Conservation (phyloP, 139 green algal species). For the Nannochloris sp. region DNA sequence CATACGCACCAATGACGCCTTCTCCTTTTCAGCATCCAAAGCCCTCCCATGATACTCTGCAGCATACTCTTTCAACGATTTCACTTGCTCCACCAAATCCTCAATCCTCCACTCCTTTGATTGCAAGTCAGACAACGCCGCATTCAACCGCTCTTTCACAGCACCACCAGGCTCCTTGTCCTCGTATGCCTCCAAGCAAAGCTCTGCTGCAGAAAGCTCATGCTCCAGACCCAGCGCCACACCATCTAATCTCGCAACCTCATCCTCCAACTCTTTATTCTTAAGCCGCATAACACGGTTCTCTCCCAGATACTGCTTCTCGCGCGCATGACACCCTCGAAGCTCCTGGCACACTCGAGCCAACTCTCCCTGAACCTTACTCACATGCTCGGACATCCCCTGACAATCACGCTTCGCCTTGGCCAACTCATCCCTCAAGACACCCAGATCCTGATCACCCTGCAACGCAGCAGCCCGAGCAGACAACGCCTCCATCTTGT, state of each 20-base stretch:
- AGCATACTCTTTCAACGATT: constrained; percentile 1
- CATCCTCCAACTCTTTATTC: constrained; percentile 1
- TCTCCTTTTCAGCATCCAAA: background rate
- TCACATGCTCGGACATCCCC: constrained; percentile 8
- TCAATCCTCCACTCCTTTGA: constrained; percentile 21
- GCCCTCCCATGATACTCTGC: background rate
- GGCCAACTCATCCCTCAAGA: background rate
- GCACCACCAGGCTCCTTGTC: background rate
- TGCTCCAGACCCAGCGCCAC: constrained; percentile 16
- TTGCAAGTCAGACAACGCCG: constrained; percentile 5
- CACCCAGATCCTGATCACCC: background rate
- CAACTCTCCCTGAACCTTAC: too few relatives aligned
- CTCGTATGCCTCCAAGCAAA: background rate
- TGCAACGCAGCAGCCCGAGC: too few relatives aligned
- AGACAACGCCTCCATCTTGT: too few relatives aligned
- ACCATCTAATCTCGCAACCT: background rate
- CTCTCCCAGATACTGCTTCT: background rate
- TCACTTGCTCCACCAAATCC: constrained; percentile 6
- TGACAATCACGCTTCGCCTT: background rate
- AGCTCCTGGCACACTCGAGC: too few relatives aligned
- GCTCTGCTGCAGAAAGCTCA: constrained; percentile 19
- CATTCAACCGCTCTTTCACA: background rate
- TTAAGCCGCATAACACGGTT: background rate
- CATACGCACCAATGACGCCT: background rate
- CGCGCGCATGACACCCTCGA: too few relatives aligned